A percentile compares a stretch with the other conserved stretches of the same genome.
phyloP scores from a whole-genome alignment of 306 rosid genomes.

The Ziziphus jujuba region DNA sequence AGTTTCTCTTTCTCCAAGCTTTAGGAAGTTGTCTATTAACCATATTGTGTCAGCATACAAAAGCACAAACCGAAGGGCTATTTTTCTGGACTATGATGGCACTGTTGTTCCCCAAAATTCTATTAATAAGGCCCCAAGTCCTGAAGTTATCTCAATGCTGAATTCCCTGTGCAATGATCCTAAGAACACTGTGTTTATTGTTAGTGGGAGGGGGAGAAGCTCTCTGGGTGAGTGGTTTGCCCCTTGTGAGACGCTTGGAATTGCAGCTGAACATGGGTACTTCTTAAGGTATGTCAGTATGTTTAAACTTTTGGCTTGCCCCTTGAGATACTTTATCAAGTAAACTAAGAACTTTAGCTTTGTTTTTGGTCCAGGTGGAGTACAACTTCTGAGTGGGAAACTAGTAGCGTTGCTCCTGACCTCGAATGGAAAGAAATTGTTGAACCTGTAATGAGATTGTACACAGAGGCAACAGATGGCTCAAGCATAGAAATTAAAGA shows the following conservation, averaged over 20 bases:
- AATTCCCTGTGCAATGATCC: slow-evolving; percentile 68
- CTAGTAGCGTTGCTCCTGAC: slow-evolving; percentile 52
- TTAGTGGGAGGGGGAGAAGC: slow-evolving; percentile 77
- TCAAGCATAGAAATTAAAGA: slow-evolving; percentile 74
- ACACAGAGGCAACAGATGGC: slow-evolving; percentile 83
- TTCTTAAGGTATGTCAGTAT: slow-evolving; percentile 59
- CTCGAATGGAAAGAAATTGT: slow-evolving; percentile 79
- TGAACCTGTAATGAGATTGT: slow-evolving; percentile 69
- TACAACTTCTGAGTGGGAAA: slow-evolving; percentile 65
- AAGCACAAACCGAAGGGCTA: slow-evolving; percentile 68
- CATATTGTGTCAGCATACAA: slow-evolving; percentile 66
- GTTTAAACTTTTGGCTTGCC: neutral
- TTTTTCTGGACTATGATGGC: slow-evolving; percentile 88
- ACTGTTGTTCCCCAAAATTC: slow-evolving; percentile 73
- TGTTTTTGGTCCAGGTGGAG: slow-evolving; percentile 53
- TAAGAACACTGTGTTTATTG: slow-evolving; percentile 70
- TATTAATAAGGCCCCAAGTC: slow-evolving; percentile 60
- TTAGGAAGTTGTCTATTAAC: slow-evolving; percentile 63
- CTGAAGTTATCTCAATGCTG: slow-evolving; percentile 56
- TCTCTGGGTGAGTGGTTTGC: slow-evolving; percentile 71
- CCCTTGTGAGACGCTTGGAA: slow-evolving; percentile 68
- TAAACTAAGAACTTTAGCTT: slow-evolving; percentile 4
- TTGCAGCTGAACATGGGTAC: slow-evolving; percentile 92
- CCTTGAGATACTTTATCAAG: neutral
- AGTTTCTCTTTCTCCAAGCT: slow-evolving; percentile 62